phyloP scores from a whole-genome alignment of 768 basidiomycete genomes.

The Solioccasus polychromus region DNA sequence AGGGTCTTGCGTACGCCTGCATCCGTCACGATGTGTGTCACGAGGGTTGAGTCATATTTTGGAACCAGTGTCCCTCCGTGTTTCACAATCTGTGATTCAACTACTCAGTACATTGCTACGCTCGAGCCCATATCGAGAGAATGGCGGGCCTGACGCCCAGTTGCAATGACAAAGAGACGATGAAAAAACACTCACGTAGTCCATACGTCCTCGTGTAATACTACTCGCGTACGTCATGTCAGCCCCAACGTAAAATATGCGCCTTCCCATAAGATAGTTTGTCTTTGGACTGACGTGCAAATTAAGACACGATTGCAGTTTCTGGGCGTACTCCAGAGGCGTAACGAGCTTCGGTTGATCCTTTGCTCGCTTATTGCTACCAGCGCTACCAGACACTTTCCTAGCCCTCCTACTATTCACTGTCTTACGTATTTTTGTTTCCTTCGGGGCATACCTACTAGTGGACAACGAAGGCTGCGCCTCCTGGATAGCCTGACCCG shows the following conservation, averaged over 20 bases:
- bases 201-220: constrained; percentile 55
- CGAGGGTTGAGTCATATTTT: constrained; percentile 48
- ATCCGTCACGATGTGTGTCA: constrained; percentile 71
- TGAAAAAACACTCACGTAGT: constrained; percentile 45
- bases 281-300: constrained; percentile 18
- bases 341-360: constrained; percentile 42
- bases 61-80: constrained; percentile 63
- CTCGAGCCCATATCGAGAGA: no score
- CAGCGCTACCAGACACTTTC: constrained; percentile 1
- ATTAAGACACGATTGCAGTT: constrained; percentile 36
- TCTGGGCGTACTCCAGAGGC: constrained; percentile 54
- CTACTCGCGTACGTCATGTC: constrained; percentile 54
- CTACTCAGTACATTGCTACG: constrained; percentile 3
- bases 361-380: constrained; percentile 32
- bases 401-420: constrained; percentile 20
- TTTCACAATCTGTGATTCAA: constrained; percentile 48
- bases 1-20: constrained; percentile 25
- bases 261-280: constrained; percentile 48
- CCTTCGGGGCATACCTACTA: not conserved
- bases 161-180: not conserved
- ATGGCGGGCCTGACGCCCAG: not conserved
- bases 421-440: constrained; percentile 16
- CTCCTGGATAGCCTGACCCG: not conserved
- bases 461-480: constrained; percentile 1
- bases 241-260: constrained; percentile 57